Evolutionary conservation across 495 filamentous ascomycete genomes (phyloP), one percentile per base, ranked within the genome.

Genomic region (Aspergillus nanangensis): DNA sequence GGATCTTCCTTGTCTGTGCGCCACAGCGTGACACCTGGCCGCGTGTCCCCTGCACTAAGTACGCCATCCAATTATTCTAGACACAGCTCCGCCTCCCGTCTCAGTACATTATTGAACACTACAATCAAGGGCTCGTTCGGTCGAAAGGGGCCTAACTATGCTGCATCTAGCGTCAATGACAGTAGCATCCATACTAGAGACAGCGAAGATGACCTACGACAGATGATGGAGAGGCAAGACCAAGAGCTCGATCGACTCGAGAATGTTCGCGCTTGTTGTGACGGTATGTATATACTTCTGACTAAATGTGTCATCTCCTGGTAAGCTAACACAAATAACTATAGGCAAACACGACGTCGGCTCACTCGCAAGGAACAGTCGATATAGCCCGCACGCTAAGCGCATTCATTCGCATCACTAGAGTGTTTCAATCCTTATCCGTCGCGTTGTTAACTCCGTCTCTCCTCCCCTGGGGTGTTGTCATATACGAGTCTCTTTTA

Each of bases 231-330:
- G 57, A 67, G 72, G 46, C 84, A 90, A 52, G 87, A 95, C 52
- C 68, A 75, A 39, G 84, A 87, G 47, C 69, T 79, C 13, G 87
- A 90, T 56, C 72, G 82, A 46, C 74, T 98, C 52, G 94, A 96
- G 70, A 96, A 98, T 60, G 93, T 98, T 38, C 77, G 93, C 61
- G 91, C 90, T 42, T 98, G 93, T 70, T 98, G 93, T 66, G 93
- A 96, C 80, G 93, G 90, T 92, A 47, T 42, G 46, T 39, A 18
- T 8, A 38, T 21, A 23, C 17, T 38, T 29, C 11, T 31, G 20
- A 29, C 33, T 18, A n/a, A n/a, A 11, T 21, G 21, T 29, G 37
- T 47, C 41, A 19, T 44, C 50, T 45, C 55, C 69, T 27, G 50
- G 20, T n/a, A n/a, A n/a, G 37, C 55, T 45, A 44, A 21, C 17